These are phyloP conservation scores for Penicillium samsonianum DNA, from an alignment of 495 filamentous ascomycete genomes.

Conservation along the genomic window DNA sequence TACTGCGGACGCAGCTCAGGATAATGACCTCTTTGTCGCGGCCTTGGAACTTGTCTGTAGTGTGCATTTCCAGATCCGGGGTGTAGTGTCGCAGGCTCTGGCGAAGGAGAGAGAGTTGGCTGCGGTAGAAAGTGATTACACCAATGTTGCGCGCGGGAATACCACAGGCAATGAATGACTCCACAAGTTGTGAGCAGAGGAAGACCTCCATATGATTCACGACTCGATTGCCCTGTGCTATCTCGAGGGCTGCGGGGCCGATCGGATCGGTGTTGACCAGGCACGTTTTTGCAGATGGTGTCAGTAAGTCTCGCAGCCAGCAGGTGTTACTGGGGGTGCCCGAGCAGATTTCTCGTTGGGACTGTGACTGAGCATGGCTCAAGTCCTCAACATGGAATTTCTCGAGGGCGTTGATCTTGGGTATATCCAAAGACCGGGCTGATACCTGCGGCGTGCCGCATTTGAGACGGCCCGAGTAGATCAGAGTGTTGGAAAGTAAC, in stretches of 20 bases:
- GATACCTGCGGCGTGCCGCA: conserved; percentile 82
- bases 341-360: conserved; percentile 50
- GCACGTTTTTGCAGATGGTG: conserved; percentile 68
- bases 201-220: conserved; percentile 79
- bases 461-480: conserved; percentile 85
- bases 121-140: conserved; percentile 98
- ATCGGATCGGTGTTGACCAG: conserved; percentile 88
- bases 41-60: conserved; percentile 94
- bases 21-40: conserved; percentile 91
- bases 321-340: conserved; percentile 56
- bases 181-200: conserved; percentile 75
- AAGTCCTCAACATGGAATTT: conserved; percentile 51
- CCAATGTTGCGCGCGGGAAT: conserved; percentile 77
- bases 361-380: conserved; percentile 23
- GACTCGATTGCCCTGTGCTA: conserved; percentile 75
- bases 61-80: conserved; percentile 84
- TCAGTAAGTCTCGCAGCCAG: conserved; percentile 80
- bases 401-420: conserved; percentile 58
- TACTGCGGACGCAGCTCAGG: conserved; percentile 82
- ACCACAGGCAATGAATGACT: conserved; percentile 71
- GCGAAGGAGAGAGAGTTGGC: conserved; percentile 70
- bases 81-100: conserved; percentile 53
- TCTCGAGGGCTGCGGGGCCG: conserved; percentile 62
- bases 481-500: conserved; percentile 87
- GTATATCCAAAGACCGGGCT: conserved; percentile 57